Base-by-base conservation (phyloP, 2,329 filamentous ascomycete species). In the Nothopassalora personata region DNA sequence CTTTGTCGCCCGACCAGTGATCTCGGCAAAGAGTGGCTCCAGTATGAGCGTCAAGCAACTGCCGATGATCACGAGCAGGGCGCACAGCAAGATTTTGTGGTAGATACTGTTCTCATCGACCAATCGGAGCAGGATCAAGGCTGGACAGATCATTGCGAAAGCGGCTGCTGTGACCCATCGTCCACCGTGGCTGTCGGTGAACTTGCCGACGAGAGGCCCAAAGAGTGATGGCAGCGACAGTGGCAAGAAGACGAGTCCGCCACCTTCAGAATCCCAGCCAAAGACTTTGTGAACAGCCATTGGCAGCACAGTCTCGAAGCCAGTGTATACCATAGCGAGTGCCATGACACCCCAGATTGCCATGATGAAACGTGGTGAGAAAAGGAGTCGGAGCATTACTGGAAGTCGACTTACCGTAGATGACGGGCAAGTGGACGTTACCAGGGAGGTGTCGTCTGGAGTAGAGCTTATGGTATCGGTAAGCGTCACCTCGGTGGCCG, bases 271-370 rank as follows among this genome's bases (percentile, higher is more conserved):
- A 49, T 57, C 47, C 65, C 65, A 68, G 55, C 57, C 62, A 27
- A 68, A 67, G 8, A 60, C 48, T 18, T 54, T 43, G 33, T 59
- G 27, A 5, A 64, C 58, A 23, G 54, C 39, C 11, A 67, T 49
- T 4, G 66, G 65, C 1, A 68, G 49, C 8, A 63, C 56, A 1
- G 65, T 59, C 36, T 66, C 58, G 48, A 68, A 63, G 45, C 60
- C 62, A 4, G 58, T 55, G 34, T 57, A 61, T 3, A 67, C 51
- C 11, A 39, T 47, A 10, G 65, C 60, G 15, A 64, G 57, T 11
- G 62, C 60, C n/a, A 68, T 48, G 30, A 64, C 39, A n/a, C 63
- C 65, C 63, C 61, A 68, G 2, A 67, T 28, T 13, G 64, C 60
- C 23, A 60, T 60, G 10, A 64, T 9, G 49, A 67, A 64, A 39